Evolutionary conservation across 768 basidiomycete genomes (phyloP).

Genomic region (Podaxis sp.): DNA sequence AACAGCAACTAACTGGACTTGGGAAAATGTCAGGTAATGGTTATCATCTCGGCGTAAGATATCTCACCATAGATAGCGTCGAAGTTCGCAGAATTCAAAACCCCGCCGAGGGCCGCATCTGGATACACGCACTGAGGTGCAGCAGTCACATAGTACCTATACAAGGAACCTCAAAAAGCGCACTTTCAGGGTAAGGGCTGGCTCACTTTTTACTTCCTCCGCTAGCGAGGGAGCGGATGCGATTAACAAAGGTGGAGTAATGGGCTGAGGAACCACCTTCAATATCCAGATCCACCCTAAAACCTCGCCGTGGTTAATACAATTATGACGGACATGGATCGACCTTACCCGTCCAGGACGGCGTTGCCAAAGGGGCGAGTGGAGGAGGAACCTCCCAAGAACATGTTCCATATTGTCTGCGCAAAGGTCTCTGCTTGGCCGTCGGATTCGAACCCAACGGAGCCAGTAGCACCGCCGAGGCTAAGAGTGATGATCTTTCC

Average conservation of each 20-base stretch:
- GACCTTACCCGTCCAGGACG: conserved; percentile 65
- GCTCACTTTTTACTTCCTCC: conserved; percentile 54
- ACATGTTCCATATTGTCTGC: conserved; percentile 69
- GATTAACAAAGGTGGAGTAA: conserved; percentile 56
- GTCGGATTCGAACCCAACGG: conserved; percentile 59
- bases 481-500: conserved; percentile 63
- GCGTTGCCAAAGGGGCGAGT: conserved; percentile 73
- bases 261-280: conserved; percentile 58
- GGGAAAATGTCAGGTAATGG: conserved; percentile 4
- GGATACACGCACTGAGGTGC: conserved; percentile 72
- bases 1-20: conserved; percentile 34
- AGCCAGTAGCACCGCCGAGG: conserved; percentile 62
- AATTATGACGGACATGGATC: background rate
- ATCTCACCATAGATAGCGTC: conserved; percentile 65
- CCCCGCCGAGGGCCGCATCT: conserved; percentile 57
- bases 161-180: background rate
- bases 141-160: conserved; percentile 65
- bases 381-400: conserved; percentile 55
- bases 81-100: conserved; percentile 61
- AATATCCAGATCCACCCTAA: conserved; percentile 70
- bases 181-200: background rate
- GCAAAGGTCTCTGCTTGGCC: conserved; percentile 59
- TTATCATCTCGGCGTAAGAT: background rate
- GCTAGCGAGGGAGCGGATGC: conserved; percentile 50
- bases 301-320: conserved; percentile 1